Evolutionary conservation across 306 rosid genomes (phyloP).

Genomic region (Quillaja saponaria): DNA sequence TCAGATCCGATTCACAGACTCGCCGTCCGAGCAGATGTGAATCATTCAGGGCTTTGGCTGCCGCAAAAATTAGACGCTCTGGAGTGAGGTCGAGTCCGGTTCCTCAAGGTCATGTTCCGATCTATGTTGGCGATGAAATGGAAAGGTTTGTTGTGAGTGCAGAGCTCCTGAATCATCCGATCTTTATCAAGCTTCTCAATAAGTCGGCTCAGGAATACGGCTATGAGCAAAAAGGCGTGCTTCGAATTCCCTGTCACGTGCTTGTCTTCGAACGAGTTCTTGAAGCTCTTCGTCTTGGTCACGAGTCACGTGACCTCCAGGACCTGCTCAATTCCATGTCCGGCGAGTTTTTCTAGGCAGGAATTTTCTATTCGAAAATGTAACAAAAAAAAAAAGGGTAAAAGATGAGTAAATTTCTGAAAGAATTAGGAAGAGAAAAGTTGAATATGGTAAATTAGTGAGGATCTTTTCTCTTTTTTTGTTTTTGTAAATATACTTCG

Average conservation of each 20-base stretch:
- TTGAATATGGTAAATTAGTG: slow-evolving; percentile 33
- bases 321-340: slow-evolving; percentile 53
- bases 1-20: slow-evolving; percentile 43
- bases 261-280: slow-evolving; percentile 80
- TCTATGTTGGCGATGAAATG: slow-evolving; percentile 96
- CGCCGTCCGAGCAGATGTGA: slow-evolving; percentile 25
- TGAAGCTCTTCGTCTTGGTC: slow-evolving; percentile 64
- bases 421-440: slow-evolving; percentile 2
- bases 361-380: not conserved
- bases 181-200: slow-evolving; percentile 78
- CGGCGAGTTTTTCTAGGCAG: slow-evolving; percentile 32
- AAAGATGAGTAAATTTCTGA: not conserved
- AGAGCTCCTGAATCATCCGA: slow-evolving; percentile 78
- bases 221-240: slow-evolving; percentile 82
- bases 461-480: slow-evolving; percentile 18
- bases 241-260: slow-evolving; percentile 80
- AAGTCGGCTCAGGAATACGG: slow-evolving; percentile 92
- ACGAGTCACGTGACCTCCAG: slow-evolving; percentile 46
- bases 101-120: slow-evolving; percentile 82
- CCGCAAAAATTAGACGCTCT: slow-evolving; percentile 26
- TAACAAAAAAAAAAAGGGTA: not conserved
- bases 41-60: slow-evolving; percentile 37
- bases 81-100: slow-evolving; percentile 23
- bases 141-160: slow-evolving; percentile 72
- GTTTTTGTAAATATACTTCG: slow-evolving; percentile 52